These are phyloP conservation scores for Sanghuangporus baumii DNA, from an alignment of 1,284 basidiomycete genomes.

Conservation along the genomic window DNA sequence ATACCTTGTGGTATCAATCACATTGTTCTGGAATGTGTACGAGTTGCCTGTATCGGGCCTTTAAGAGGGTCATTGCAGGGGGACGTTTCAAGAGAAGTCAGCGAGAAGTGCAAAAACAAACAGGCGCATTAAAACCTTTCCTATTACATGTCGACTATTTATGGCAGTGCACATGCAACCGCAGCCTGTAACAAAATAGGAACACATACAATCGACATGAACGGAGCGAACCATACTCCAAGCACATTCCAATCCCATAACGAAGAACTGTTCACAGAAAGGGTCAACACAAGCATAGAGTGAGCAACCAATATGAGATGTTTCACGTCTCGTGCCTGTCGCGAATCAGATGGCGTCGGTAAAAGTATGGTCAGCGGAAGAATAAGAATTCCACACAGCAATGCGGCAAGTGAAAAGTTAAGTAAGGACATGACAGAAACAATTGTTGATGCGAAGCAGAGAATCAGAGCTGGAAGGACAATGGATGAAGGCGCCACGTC, in stretches of 20 bases:
- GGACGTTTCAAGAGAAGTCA: too few relatives aligned
- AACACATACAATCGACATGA: constrained; percentile 64
- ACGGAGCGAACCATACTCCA: constrained; percentile 70
- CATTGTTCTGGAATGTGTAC: too few relatives aligned
- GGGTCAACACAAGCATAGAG: constrained; percentile 53
- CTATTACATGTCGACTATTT: not conserved
- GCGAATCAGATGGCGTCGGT: constrained; percentile 24
- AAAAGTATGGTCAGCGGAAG: constrained; percentile 52
- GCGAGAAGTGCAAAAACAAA: not conserved
- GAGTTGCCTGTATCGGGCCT: too few relatives aligned
- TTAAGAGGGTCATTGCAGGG: too few relatives aligned
- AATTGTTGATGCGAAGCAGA: constrained; percentile 76
- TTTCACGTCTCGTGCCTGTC: constrained; percentile 29
- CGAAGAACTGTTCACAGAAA: constrained; percentile 32
- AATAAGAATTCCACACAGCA: constrained; percentile 57
- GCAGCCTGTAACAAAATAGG: constrained; percentile 57
- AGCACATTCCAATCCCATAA: constrained; percentile 69
- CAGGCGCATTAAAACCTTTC: not conserved
- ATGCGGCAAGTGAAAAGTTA: constrained; percentile 82
- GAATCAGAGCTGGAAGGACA: constrained; percentile 65
- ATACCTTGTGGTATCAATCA: too few relatives aligned
- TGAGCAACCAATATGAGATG: constrained; percentile 42
- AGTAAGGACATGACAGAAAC: constrained; percentile 82
- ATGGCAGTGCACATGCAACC: constrained; percentile 2
- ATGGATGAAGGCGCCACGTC: constrained; percentile 36